Evolutionary conservation across 768 basidiomycete genomes (phyloP), one percentile per base, ranked within the genome.

Genomic region (Suillus variegatus): DNA sequence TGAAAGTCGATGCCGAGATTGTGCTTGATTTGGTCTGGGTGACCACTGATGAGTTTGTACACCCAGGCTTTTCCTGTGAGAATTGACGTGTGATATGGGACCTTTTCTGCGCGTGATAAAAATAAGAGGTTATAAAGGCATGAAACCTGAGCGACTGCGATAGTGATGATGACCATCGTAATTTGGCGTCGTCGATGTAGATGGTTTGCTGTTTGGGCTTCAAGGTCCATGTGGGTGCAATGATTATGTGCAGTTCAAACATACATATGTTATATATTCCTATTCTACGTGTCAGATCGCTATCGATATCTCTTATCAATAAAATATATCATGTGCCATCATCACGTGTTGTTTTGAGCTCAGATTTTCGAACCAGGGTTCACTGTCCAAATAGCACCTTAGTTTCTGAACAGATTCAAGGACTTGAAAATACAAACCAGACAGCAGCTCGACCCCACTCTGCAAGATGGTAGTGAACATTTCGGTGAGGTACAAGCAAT

Each of bases 401-500:
- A 7, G 44, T 46, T 9, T 46, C 20, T 46, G 44, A 4, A 46
- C 20, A 46, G 44, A 46, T 46, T 46, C 3, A 4, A 46, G 44
- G 44, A 20, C 44, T 46, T 46, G 44, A 44, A 46, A 65, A 38
- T 25, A 69, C 68, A 25, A 64, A 67, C 36, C 18, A 56, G 16
- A 70, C 75, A 74, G 80, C 68, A 79, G 76, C 32, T 68, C 68
- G 32, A 12, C 46, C 46, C n/a, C 46, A 47, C 78, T 70, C 65
- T 12, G 46, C 46, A n/a, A 47, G 46, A 22, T 81, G 78, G 72
- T 81, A 81, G 4, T 72, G 68, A 14, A 77, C 74, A 64, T 76
- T 73, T 35, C 67, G 68, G 60, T 80, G 81, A 35, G 81, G 82
- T 4, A 80, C 72, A 1, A 82, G 67, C 1, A 80, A 69, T 2